Evolutionary conservation across 352 stramenopile species (phyloP).

Genomic region (Hyaloperonospora arabidopsidis): DNA sequence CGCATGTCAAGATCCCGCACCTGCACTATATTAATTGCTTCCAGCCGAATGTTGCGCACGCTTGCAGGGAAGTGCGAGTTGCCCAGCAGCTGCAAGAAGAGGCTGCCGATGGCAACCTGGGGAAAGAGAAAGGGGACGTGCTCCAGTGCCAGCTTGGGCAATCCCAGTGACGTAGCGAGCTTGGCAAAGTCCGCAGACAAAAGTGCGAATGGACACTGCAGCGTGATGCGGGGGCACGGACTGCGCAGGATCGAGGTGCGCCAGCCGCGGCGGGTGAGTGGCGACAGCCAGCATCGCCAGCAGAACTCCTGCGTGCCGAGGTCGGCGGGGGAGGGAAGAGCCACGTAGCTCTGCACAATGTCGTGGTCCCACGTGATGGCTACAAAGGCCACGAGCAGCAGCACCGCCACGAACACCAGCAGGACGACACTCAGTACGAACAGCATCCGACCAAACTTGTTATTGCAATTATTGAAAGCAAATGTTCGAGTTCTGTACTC

Average conservation of each 20-base stretch:
- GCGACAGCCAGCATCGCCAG: slow-evolving; percentile 65
- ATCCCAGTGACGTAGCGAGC: slow-evolving; percentile 67
- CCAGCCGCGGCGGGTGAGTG: slow-evolving; percentile 53
- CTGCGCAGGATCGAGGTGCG: slow-evolving; percentile 38
- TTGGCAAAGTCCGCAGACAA: slow-evolving; percentile 73
- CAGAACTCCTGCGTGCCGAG: slow-evolving; percentile 73
- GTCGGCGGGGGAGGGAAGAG: slow-evolving; percentile 58
- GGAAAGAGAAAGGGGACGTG: slow-evolving; percentile 72
- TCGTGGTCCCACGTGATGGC: slow-evolving; percentile 75
- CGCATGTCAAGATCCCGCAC: slow-evolving; percentile 64
- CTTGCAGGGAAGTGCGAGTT: slow-evolving; percentile 76
- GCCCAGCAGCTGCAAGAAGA: slow-evolving; percentile 70
- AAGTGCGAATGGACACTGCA: slow-evolving; percentile 64
- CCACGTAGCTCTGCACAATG: slow-evolving; percentile 46
- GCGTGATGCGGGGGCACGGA: slow-evolving; percentile 62
- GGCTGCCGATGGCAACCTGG: slow-evolving; percentile 48
- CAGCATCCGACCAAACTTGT: slow-evolving; percentile 9
- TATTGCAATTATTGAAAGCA: neutral
- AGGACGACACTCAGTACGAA: slow-evolving; percentile 29
- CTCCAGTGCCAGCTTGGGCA: slow-evolving; percentile 55
- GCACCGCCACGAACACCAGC: slow-evolving; percentile 47
- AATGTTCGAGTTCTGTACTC: too few relatives aligned
- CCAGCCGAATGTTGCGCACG: slow-evolving; percentile 42
- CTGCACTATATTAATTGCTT: slow-evolving; percentile 71
- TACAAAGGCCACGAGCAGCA: slow-evolving; percentile 58